Evolutionary conservation across 2,329 filamentous ascomycete species (phyloP).

Genomic region (Diaporthe caulivora): DNA sequence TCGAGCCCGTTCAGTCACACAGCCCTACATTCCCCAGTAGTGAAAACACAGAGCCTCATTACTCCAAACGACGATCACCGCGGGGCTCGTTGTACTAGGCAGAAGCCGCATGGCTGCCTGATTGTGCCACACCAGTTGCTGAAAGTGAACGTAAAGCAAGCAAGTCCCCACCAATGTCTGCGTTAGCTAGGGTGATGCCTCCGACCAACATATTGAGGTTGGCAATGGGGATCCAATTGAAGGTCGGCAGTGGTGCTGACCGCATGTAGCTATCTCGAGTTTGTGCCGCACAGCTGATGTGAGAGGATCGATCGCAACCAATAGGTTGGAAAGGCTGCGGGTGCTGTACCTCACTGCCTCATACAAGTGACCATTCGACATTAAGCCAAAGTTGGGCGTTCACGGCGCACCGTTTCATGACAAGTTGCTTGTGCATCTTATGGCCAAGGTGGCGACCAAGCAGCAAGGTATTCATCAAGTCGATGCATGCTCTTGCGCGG

Average conservation of each 20-base stretch:
- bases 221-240: neutral
- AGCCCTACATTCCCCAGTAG: no score
- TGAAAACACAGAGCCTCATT: conserved; percentile 8
- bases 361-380: neutral
- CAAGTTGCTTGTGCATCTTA: neutral
- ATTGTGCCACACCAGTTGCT: neutral
- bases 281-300: neutral
- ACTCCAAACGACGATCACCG: neutral
- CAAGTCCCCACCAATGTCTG: neutral
- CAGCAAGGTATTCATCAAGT: neutral
- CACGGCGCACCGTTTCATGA: neutral
- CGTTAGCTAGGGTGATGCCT: neutral
- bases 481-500: neutral
- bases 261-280: neutral
- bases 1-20: neutral
- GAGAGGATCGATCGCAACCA: neutral
- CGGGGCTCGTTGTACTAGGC: neutral
- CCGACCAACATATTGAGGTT: neutral
- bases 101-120: neutral
- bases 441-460: neutral
- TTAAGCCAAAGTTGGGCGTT: neutral
- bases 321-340: neutral
- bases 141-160: neutral
- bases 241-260: neutral
- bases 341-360: neutral